Percentiles rank a stretch among this genome's conserved stretches.
Conservation (phyloP, 768 basidiomycete genomes). For the Leucocoprinus leucothites region DNA sequence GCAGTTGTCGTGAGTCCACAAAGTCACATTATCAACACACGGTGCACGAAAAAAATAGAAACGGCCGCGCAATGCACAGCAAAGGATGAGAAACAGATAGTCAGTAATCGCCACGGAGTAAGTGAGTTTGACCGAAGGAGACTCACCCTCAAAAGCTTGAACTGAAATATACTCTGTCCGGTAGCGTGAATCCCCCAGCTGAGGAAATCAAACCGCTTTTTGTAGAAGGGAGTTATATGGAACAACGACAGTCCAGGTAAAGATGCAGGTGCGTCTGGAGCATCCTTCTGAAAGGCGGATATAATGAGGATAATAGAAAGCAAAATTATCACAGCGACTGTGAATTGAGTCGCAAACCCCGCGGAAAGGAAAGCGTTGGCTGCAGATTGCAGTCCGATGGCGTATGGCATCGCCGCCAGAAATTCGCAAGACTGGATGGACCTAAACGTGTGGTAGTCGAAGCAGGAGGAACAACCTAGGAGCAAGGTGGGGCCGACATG, state of each 20-base stretch:
- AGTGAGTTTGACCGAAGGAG: background rate
- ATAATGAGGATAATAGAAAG: slow-evolving; percentile 41
- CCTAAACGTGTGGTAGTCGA: slow-evolving; percentile 20
- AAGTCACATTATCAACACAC: background rate
- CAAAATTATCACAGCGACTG: slow-evolving; percentile 44
- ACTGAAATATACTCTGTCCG: slow-evolving; percentile 64
- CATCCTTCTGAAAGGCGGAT: slow-evolving; percentile 46
- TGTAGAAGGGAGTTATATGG: slow-evolving; percentile 67
- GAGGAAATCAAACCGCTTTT: slow-evolving; percentile 66
- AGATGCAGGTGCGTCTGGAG: slow-evolving; percentile 47
- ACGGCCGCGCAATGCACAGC: background rate
- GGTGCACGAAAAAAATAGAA: background rate
- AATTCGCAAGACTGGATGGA: slow-evolving; percentile 24
- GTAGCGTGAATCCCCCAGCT: slow-evolving; percentile 69
- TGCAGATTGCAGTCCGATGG: slow-evolving; percentile 46
- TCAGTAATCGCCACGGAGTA: slow-evolving; percentile 6
- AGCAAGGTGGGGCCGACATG: slow-evolving; percentile 15
- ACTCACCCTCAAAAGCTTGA: slow-evolving; percentile 65
- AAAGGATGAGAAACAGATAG: background rate
- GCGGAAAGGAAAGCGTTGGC: slow-evolving; percentile 48
- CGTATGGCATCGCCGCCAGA: slow-evolving; percentile 41
- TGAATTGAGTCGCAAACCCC: slow-evolving; percentile 46
- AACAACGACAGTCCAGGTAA: slow-evolving; percentile 59
- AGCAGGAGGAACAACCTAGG: slow-evolving; percentile 19
- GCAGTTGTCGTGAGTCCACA: no score